These are phyloP conservation scores for Tolypocladium inflatum DNA, from an alignment of 2,329 filamentous ascomycete species.

Conservation along the genomic window DNA sequence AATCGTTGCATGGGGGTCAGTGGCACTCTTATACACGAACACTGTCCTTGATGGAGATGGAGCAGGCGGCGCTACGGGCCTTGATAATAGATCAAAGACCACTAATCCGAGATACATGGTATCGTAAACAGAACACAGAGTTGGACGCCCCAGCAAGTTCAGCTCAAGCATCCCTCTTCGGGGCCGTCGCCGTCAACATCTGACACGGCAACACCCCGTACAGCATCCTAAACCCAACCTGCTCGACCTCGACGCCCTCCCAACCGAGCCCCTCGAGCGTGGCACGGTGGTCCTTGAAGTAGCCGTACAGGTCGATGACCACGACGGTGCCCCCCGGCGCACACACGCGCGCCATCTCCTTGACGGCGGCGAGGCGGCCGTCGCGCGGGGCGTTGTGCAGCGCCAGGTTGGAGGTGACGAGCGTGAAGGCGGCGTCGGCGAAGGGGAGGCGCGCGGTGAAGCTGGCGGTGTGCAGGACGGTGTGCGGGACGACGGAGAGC, in stretches of 20 bases:
- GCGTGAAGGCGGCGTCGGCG: constrained; percentile 4
- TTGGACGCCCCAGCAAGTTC: not conserved
- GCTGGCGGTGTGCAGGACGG: constrained; percentile 5
- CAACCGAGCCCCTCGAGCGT: constrained; percentile 5
- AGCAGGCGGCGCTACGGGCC: not conserved
- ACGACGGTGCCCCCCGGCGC: constrained; percentile 4
- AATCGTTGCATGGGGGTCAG: not conserved
- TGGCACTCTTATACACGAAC: not conserved
- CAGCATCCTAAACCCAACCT: constrained; percentile 5
- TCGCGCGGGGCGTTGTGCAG: constrained; percentile 5
- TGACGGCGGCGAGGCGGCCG: constrained; percentile 2
- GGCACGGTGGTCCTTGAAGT: constrained; percentile 4
- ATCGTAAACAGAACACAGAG: not conserved
- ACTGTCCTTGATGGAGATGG: not conserved
- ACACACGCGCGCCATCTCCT: constrained; percentile 8
- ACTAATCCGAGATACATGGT: not conserved
- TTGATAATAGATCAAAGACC: not conserved
- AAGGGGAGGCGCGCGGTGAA: constrained; percentile 6
- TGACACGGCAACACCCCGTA: constrained; percentile 7
- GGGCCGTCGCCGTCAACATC: constrained; percentile 4
- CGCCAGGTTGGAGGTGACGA: constrained; percentile 6
- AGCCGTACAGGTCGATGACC: constrained; percentile 6
- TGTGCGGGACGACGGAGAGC: constrained; percentile 1
- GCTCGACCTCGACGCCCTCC: constrained; percentile 3
- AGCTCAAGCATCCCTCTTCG: not conserved